These are phyloP conservation scores for Purpureocillium takamizusanense DNA, from an alignment of 2,329 filamentous ascomycete species.

Conservation along the genomic window DNA sequence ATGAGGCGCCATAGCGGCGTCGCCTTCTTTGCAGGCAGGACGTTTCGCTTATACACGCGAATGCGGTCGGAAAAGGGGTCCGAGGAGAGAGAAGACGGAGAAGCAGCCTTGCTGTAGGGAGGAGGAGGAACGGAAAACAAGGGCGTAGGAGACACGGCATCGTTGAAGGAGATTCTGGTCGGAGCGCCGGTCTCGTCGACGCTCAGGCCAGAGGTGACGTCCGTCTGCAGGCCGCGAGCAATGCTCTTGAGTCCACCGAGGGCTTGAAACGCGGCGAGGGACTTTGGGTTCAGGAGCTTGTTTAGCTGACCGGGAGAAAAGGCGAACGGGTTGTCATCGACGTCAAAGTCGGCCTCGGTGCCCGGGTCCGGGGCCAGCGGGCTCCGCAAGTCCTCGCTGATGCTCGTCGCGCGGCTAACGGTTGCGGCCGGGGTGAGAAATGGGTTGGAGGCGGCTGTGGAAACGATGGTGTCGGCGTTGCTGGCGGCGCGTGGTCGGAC, in stretches of 20 bases:
- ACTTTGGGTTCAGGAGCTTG: constrained; percentile 76
- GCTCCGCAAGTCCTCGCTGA: constrained; percentile 30
- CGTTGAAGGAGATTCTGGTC: constrained; percentile 58
- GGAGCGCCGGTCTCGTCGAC: constrained; percentile 58
- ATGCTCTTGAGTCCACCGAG: constrained; percentile 64
- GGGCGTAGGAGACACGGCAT: constrained; percentile 27
- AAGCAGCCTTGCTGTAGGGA: constrained; percentile 9
- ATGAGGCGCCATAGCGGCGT: constrained; percentile 52
- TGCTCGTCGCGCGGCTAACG: constrained; percentile 8
- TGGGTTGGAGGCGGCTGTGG: constrained; percentile 11
- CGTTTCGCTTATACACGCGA: constrained; percentile 35
- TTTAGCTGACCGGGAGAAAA: constrained; percentile 72
- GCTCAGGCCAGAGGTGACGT: constrained; percentile 57
- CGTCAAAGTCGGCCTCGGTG: constrained; percentile 60
- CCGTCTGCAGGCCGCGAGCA: constrained; percentile 62
- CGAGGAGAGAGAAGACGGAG: constrained; percentile 5
- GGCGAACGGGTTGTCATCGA: constrained; percentile 74
- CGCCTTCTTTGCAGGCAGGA: constrained; percentile 53
- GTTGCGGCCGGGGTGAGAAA: constrained; percentile 14
- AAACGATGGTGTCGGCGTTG: constrained; percentile 10
- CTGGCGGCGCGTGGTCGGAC: constrained; percentile 8
- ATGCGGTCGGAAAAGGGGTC: constrained; percentile 17
- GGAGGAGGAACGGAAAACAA: constrained; percentile 9
- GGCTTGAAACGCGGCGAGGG: constrained; percentile 62
- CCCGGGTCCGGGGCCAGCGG: constrained; percentile 62